These are phyloP conservation scores for Hyphopichia wangnamkhiaoensis DNA, from an alignment of 1,139 yeast genomes.

Conservation along the genomic window DNA sequence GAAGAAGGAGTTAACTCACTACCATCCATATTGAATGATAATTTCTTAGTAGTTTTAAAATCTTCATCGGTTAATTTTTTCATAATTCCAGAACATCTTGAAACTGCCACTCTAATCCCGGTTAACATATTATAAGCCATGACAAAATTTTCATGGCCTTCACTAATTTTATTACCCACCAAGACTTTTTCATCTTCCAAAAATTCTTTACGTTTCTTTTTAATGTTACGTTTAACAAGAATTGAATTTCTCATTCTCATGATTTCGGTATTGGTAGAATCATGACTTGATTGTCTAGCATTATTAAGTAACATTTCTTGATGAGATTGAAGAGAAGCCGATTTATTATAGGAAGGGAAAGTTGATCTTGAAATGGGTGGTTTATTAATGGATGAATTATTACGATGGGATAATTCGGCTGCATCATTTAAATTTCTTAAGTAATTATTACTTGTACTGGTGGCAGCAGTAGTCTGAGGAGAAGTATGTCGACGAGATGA, in stretches of 20 bases:
- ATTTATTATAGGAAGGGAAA: conserved; percentile 17
- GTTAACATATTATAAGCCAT: conserved; percentile 97
- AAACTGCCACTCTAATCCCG: conserved; percentile 93
- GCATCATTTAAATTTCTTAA: neutral
- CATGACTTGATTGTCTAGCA: conserved; percentile 11
- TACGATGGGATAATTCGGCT: neutral
- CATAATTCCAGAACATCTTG: conserved; percentile 86
- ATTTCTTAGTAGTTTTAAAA: conserved; percentile 69
- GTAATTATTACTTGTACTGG: neutral
- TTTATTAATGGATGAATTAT: no score
- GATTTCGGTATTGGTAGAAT: conserved; percentile 39
- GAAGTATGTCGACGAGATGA: conserved; percentile 6
- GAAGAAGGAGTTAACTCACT: conserved; percentile 90
- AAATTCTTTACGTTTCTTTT: conserved; percentile 39
- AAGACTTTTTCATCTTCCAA: conserved; percentile 64
- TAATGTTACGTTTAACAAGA: conserved; percentile 42
- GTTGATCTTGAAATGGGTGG: conserved; percentile 20
- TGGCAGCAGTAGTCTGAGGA: conserved; percentile 1
- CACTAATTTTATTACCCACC: conserved; percentile 81
- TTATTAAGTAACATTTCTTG: neutral
- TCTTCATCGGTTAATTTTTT: conserved; percentile 69
- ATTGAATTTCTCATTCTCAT: conserved; percentile 45
- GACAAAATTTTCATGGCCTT: conserved; percentile 90
- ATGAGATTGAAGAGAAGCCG: conserved; percentile 3
- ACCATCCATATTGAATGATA: conserved; percentile 86